These are phyloP conservation scores for Pycnococcus provasolii DNA, from an alignment of 139 green algal genomes.

Conservation along the genomic window DNA sequence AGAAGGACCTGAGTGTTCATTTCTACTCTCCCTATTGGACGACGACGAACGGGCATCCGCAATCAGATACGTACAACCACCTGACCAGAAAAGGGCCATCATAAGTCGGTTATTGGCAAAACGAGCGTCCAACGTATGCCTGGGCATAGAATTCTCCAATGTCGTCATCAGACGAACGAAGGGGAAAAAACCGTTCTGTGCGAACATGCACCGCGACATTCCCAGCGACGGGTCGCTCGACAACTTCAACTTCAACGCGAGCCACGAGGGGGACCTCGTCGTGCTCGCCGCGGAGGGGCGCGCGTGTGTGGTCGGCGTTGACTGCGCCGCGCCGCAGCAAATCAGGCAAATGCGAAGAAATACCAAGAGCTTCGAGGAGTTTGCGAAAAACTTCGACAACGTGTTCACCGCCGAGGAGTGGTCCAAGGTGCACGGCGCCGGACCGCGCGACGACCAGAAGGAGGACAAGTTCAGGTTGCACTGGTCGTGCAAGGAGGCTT, in stretches of 20 bases:
- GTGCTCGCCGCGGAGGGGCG: conserved; percentile 55
- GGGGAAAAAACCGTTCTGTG: conserved; percentile 54
- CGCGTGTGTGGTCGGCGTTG: conserved; percentile 53
- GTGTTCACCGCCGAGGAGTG: conserved; percentile 33
- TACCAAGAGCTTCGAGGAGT: conserved; percentile 3
- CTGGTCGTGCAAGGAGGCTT: conserved; percentile 76
- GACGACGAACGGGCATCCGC: not conserved
- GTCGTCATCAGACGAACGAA: conserved; percentile 43
- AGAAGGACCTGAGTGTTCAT: not conserved
- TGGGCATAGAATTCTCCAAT: conserved; percentile 31
- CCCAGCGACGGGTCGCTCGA: conserved; percentile 15
- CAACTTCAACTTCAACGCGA: conserved; percentile 84
- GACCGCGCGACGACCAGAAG: conserved; percentile 24
- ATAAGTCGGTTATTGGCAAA: conserved; percentile 19
- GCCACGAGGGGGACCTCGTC: conserved; percentile 71
- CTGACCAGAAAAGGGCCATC: conserved; percentile 20
- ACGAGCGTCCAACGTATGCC: not conserved
- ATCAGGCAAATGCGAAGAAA: conserved; percentile 9
- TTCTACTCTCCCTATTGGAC: not conserved
- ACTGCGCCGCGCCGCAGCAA: conserved; percentile 59
- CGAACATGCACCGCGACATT: not conserved
- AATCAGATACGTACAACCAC: conserved; percentile 11
- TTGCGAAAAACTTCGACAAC: conserved; percentile 22
- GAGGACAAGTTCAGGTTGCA: conserved; percentile 44
- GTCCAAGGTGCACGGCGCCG: conserved; percentile 22